phyloP scores from a whole-genome alignment of 1,284 basidiomycete genomes.

The Chondrostereum purpureum region DNA sequence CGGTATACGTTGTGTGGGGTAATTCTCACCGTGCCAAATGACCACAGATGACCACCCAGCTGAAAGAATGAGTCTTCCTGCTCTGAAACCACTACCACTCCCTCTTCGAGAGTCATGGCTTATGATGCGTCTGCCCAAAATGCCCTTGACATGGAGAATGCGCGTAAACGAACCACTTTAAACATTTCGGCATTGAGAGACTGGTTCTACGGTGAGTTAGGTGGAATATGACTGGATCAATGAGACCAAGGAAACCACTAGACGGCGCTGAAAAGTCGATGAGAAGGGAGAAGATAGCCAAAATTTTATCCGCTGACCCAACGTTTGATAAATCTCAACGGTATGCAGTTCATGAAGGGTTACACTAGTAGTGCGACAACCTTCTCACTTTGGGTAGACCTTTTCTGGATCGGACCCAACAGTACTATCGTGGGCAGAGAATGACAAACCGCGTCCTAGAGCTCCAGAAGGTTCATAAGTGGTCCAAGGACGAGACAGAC shows the following conservation, averaged over 20 bases:
- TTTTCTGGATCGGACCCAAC: constrained; percentile 45
- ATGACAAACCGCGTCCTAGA: constrained; percentile 54
- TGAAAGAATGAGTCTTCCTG: too few species aligned
- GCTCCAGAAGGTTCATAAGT: constrained; percentile 44
- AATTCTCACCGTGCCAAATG: too few species aligned
- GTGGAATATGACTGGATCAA: neutral
- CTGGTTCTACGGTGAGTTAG: constrained; percentile 42
- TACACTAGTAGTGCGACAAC: too few species aligned
- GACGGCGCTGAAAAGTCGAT: constrained; percentile 45
- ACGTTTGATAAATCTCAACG: constrained; percentile 59
- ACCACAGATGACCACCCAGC: too few species aligned
- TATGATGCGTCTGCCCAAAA: constrained; percentile 39
- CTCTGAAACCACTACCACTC: too few species aligned
- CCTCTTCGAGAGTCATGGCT: too few species aligned
- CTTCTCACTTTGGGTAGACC: too few species aligned
- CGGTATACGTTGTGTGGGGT: too few species aligned
- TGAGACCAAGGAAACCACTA: too few species aligned
- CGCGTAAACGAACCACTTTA: constrained; percentile 35
- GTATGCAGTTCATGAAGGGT: constrained; percentile 24
- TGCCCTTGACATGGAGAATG: constrained; percentile 41
- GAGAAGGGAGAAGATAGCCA: constrained; percentile 38
- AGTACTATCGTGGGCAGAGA: constrained; percentile 39
- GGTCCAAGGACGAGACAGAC: constrained; percentile 42
- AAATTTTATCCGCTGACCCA: constrained; percentile 48
- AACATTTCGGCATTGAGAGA: constrained; percentile 34